These are phyloP conservation scores for Colletotrichum limetticola DNA, from an alignment of 2,329 filamentous ascomycete genomes.

Conservation along the genomic window DNA sequence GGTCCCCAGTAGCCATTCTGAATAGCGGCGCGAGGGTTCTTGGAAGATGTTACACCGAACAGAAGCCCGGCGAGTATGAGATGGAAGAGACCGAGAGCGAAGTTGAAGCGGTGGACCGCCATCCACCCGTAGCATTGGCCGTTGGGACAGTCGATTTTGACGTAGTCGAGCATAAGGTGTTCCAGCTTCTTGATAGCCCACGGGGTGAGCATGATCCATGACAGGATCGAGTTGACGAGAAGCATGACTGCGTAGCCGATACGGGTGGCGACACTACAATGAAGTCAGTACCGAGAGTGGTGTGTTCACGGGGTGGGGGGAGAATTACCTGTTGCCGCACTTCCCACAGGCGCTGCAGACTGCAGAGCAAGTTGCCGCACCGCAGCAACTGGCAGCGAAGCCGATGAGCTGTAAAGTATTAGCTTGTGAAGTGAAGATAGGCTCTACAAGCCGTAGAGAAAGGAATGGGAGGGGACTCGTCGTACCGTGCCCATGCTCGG, in stretches of 20 bases:
- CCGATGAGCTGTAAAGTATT: slow-evolving; percentile 70
- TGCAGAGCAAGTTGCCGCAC: slow-evolving; percentile 94
- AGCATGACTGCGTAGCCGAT: slow-evolving; percentile 96
- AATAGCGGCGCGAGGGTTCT: slow-evolving; percentile 85
- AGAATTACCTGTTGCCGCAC: slow-evolving; percentile 87
- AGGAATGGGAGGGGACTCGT: slow-evolving; percentile 38
- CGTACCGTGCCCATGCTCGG: slow-evolving; percentile 88
- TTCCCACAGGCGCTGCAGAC: slow-evolving; percentile 96
- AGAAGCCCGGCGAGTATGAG: slow-evolving; percentile 85
- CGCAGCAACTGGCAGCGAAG: slow-evolving; percentile 90
- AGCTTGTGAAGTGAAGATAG: not conserved
- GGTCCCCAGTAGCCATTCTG: slow-evolving; percentile 99
- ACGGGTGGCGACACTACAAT: slow-evolving; percentile 86
- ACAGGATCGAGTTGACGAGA: slow-evolving; percentile 94
- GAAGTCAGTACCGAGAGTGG: slow-evolving; percentile 27
- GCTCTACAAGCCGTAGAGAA: not conserved
- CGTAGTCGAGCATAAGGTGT: slow-evolving; percentile 91
- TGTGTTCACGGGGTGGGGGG: not conserved
- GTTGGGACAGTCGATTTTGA: slow-evolving; percentile 92
- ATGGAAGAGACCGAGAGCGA: slow-evolving; percentile 94
- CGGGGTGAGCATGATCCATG: slow-evolving; percentile 99
- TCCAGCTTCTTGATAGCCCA: slow-evolving; percentile 98
- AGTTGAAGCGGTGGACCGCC: slow-evolving; percentile 97
- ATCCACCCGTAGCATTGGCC: slow-evolving; percentile 96
- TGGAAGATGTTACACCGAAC: slow-evolving; percentile 87